phyloP scores from a whole-genome alignment of 768 basidiomycete genomes.

The Trametes maxima region DNA sequence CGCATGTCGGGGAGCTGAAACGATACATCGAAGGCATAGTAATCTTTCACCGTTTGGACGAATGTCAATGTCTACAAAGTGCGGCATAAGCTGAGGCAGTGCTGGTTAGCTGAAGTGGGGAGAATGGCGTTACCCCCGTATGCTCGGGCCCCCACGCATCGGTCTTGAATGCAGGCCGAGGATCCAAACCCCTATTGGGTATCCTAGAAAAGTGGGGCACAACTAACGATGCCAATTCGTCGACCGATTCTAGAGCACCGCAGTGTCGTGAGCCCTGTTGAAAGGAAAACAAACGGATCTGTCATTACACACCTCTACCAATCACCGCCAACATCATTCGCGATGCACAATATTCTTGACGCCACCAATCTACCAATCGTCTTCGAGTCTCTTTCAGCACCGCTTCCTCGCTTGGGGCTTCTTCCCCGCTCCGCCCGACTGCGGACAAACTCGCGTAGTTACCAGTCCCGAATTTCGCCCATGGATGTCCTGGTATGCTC shows the following conservation, averaged over 20 bases:
- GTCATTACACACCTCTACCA: slow-evolving; percentile 32
- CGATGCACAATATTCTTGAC: slow-evolving; percentile 39
- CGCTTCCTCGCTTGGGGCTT: slow-evolving; percentile 42
- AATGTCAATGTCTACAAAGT: slow-evolving; percentile 41
- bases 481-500: slow-evolving; percentile 42
- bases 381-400: slow-evolving; percentile 37
- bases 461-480: slow-evolving; percentile 52
- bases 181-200: slow-evolving; percentile 32
- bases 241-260: slow-evolving; percentile 35
- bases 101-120: background rate
- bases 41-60: slow-evolving; percentile 48
- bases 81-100: slow-evolving; percentile 14
- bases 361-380: slow-evolving; percentile 42
- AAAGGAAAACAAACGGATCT: no score
- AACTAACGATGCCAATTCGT: slow-evolving; percentile 36
- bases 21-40: slow-evolving; percentile 41
- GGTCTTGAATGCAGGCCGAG: slow-evolving; percentile 26
- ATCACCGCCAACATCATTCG: slow-evolving; percentile 42
- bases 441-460: slow-evolving; percentile 38
- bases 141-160: slow-evolving; percentile 27
- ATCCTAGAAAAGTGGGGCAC: slow-evolving; percentile 37
- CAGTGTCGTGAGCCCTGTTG: background rate
- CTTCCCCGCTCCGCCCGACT: background rate
- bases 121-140: slow-evolving; percentile 18
- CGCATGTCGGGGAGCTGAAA: slow-evolving; percentile 41